These are phyloP conservation scores for Olyra latifolia DNA, from an alignment of 176 grass and related monocot species.

Conservation along the genomic window DNA sequence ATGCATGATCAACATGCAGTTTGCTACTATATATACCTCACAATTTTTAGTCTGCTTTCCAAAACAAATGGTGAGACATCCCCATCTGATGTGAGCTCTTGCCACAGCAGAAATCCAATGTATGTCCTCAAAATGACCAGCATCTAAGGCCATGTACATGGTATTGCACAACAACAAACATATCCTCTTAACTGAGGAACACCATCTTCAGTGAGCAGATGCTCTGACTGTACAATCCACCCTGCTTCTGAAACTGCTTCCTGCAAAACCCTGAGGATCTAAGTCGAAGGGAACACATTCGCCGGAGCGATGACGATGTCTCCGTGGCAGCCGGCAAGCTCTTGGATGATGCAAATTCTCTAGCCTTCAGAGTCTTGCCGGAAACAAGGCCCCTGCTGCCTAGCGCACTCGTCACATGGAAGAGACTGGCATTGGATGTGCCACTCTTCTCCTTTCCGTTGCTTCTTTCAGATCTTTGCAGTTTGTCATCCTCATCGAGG, in stretches of 20 bases:
- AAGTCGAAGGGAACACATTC: constrained; percentile 33
- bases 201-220: constrained; percentile 13
- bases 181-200: no score
- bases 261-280: constrained; percentile 46
- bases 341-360: background rate
- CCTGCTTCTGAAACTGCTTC: constrained; percentile 43
- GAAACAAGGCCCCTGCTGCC: constrained; percentile 16
- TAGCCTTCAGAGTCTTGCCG: background rate
- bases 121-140: constrained; percentile 11
- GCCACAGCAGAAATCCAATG: constrained; percentile 13
- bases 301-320: background rate
- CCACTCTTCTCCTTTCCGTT: constrained; percentile 32
- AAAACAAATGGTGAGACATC: background rate
- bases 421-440: constrained; percentile 34
- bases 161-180: no score
- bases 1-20: background rate
- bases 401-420: constrained; percentile 44
- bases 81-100: constrained; percentile 2
- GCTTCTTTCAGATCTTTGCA: constrained; percentile 25
- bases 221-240: constrained; percentile 31
- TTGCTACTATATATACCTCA: background rate
- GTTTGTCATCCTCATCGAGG: background rate
- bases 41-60: background rate
- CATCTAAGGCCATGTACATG: constrained; percentile 29
- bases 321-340: background rate